Percentiles rank a stretch among this genome's conserved stretches.
phyloP scores from a whole-genome alignment of 176 grass and related monocot species.

The Avena atlantica region DNA sequence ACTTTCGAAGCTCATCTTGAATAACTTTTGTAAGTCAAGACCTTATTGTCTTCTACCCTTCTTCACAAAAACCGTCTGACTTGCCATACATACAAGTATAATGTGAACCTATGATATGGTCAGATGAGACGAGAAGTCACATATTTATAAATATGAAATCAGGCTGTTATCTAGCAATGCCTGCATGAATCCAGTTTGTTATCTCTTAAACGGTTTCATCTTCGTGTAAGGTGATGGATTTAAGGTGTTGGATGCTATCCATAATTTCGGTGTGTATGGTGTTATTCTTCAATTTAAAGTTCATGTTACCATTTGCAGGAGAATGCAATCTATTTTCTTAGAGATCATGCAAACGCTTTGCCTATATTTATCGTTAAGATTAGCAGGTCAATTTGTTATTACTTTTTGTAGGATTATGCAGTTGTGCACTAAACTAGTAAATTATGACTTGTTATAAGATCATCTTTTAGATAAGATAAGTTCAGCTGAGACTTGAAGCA shows the following conservation, averaged over 20 bases:
- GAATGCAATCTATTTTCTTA: not conserved
- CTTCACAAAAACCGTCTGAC: constrained; percentile 16
- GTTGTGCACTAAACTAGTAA: constrained; percentile 30
- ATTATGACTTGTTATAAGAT: constrained; percentile 4
- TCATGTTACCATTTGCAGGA: constrained; percentile 20
- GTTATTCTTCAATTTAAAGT: constrained; percentile 10
- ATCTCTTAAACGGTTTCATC: constrained; percentile 4
- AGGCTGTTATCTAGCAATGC: not conserved
- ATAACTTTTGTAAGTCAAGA: constrained; percentile 87
- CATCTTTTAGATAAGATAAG: constrained; percentile 14
- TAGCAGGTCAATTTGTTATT: not conserved
- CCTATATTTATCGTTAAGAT: not conserved
- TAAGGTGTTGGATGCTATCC: not conserved
- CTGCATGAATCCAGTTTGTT: not conserved
- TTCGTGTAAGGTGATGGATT: constrained; percentile 16
- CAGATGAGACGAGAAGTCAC: constrained; percentile 19
- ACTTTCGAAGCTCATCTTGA: constrained; percentile 87
- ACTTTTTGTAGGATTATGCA: not conserved
- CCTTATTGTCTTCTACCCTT: constrained; percentile 24
- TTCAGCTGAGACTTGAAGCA: constrained; percentile 1
- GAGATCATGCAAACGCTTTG: not conserved
- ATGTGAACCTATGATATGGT: constrained; percentile 2
- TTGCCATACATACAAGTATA: constrained; percentile 13
- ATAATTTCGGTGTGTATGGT: not conserved
- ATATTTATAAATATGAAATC: not conserved